phyloP scores from a whole-genome alignment of 2,329 filamentous ascomycete species.

The Monilinia vaccinii-corymbosi region DNA sequence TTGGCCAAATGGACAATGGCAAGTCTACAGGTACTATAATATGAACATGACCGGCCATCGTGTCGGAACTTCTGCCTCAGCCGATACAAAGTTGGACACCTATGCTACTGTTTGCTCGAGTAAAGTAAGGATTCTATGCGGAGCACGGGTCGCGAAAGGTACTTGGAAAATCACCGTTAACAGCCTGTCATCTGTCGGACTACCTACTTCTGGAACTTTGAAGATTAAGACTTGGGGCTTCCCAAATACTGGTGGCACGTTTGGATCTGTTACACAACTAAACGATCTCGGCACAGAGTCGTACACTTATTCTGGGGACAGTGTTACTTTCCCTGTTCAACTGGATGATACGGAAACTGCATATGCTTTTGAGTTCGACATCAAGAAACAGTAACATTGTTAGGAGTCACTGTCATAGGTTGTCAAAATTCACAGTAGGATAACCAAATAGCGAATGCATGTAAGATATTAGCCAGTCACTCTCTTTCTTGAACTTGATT shows the following conservation, averaged over 20 bases:
- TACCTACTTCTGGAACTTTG: conserved; percentile 16
- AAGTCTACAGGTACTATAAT: conserved; percentile 40
- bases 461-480: neutral
- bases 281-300: conserved; percentile 26
- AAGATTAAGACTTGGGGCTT: conserved; percentile 27
- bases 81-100: conserved; percentile 15
- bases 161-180: conserved; percentile 22
- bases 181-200: conserved; percentile 15
- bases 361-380: conserved; percentile 34
- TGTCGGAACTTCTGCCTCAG: conserved; percentile 30
- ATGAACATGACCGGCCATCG: conserved; percentile 36
- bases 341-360: conserved; percentile 32
- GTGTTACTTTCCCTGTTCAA: conserved; percentile 32
- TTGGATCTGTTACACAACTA: conserved; percentile 18
- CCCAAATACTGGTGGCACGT: conserved; percentile 15
- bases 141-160: conserved; percentile 15
- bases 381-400: neutral
- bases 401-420: neutral
- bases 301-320: conserved; percentile 31
- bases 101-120: conserved; percentile 20
- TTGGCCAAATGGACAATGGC: conserved; percentile 35
- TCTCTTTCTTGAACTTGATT: neutral
- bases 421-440: neutral
- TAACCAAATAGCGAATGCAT: neutral
- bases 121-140: conserved; percentile 17